Conservation (phyloP, 2,329 filamentous ascomycete species). For the Claviceps humidiphila region DNA sequence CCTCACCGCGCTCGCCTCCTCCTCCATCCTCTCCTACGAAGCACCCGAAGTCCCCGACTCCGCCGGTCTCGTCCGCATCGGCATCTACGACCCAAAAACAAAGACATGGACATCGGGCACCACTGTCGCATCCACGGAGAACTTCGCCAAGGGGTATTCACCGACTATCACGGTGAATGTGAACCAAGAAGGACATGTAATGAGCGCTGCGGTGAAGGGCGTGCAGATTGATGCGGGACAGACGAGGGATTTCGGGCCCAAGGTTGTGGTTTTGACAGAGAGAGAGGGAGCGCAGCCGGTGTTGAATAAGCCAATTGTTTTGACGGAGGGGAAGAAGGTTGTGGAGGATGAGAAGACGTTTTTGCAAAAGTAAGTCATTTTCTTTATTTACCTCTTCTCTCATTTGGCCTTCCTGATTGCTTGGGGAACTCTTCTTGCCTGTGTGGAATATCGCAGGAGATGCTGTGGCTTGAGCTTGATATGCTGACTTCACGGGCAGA, state of each 20-base stretch:
- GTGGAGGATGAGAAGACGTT: constrained; percentile 48
- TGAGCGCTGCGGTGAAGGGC: constrained; percentile 41
- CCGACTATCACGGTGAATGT: constrained; percentile 43
- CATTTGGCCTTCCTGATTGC: neutral
- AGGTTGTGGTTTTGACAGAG: constrained; percentile 37
- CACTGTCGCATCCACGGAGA: constrained; percentile 40
- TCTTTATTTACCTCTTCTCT: neutral
- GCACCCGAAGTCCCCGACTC: constrained; percentile 37
- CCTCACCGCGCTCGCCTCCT: constrained; percentile 25
- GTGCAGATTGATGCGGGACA: constrained; percentile 48
- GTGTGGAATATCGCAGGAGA: too few relatives aligned
- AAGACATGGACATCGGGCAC: constrained; percentile 40
- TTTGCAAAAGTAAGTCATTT: constrained; percentile 46
- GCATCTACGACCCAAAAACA: constrained; percentile 37
- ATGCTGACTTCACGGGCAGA: constrained; percentile 26
- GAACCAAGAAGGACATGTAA: constrained; percentile 28
- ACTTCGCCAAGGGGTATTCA: constrained; percentile 48
- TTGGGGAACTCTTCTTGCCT: too few relatives aligned
- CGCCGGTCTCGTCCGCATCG: constrained; percentile 40
- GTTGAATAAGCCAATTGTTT: constrained; percentile 50
- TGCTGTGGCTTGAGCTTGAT: neutral
- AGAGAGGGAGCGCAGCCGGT: constrained; percentile 40
- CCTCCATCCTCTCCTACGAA: constrained; percentile 41
- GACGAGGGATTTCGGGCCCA: constrained; percentile 52
- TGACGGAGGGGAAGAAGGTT: constrained; percentile 47